A percentile compares a stretch with the other conserved stretches of the same genome.
Evolutionary conservation across 129 eudicot species (phyloP).

Genomic region (Saposhnikovia divaricata): DNA sequence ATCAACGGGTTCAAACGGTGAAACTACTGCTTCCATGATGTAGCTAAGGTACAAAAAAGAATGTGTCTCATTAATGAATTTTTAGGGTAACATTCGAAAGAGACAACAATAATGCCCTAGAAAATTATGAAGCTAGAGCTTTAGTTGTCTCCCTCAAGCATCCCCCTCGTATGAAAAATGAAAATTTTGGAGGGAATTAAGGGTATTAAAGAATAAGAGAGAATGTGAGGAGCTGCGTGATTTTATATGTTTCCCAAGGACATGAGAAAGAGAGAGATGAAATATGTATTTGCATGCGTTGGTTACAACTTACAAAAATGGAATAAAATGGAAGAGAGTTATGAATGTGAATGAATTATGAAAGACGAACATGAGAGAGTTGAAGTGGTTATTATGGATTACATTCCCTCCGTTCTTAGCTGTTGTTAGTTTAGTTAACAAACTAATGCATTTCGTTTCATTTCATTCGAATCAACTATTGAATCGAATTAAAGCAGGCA

Average conservation of each 20-base stretch:
- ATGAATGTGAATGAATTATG: background rate
- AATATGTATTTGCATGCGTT: background rate
- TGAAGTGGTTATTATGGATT: background rate
- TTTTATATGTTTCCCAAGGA: constrained; percentile 37
- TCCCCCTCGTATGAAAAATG: constrained; percentile 8
- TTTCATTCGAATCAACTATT: background rate
- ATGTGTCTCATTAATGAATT: background rate
- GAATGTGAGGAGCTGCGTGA: constrained; percentile 48
- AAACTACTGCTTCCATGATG: constrained; percentile 12
- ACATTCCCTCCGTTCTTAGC: background rate
- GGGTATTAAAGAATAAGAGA: background rate
- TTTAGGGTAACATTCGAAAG: constrained; percentile 17
- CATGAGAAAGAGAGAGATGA: constrained; percentile 3
- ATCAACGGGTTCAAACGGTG: constrained; percentile 42
- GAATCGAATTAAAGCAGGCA: too few species aligned
- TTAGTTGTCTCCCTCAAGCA: constrained; percentile 25
- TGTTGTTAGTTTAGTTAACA: background rate
- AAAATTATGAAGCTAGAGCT: constrained; percentile 1
- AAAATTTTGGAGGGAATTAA: background rate
- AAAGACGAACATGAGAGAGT: background rate
- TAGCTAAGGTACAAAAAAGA: background rate
- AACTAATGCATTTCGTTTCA: background rate
- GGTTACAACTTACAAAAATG: background rate
- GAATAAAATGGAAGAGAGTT: background rate
- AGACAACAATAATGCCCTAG: constrained; percentile 16